Evolutionary conservation across 306 rosid species (phyloP), one percentile per base, ranked within the genome.

Genomic region (Prosopis cineraria): DNA sequence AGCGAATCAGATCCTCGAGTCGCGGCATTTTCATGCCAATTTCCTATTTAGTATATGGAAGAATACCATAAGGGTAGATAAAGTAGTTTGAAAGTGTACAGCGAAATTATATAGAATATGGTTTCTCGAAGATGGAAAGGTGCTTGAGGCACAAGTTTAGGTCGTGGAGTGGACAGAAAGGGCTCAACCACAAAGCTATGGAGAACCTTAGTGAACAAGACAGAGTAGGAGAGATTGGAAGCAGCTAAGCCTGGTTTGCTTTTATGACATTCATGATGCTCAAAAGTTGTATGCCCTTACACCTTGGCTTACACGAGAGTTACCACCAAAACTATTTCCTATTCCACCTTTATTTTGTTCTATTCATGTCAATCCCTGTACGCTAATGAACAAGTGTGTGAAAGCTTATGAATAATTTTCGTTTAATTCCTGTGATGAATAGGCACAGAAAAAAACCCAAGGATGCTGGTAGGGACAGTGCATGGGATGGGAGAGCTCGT

Each of bases 91-190:
- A 13, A 75, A 55, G 68, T 71, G 70, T 60, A 27, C 14, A 68
- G 20, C 64, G 70, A 71, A 69, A 85, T 85, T 56, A 86, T 70
- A 71, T 33, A 45, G 7, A 64, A n/a, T 19, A 44, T 80, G 73
- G 64, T 78, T 88, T 77, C 39, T 67, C 83, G 74, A 74, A 81
- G 79, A 79, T 67, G 25, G 75, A 84, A 76, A 81, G 88, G 90
- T 88, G 96, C 93, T 91, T 93, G 82, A 68, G 81, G 59, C 48
- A 56, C 66, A 91, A 91, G 98, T 83, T 78, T 87, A 79, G 83
- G 81, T 67, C 47, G 75, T 59, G 93, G 93, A 85, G 85, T 81
- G 89, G 92, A 85, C 84, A 85, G 84, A 82, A 84, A 82, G 87
- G 75, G 87, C 87, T 86, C 84, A 88, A 86, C 91, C 78, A 80